Base-by-base conservation (phyloP, 129 eudicot species). In the Saussurea involucrata region DNA sequence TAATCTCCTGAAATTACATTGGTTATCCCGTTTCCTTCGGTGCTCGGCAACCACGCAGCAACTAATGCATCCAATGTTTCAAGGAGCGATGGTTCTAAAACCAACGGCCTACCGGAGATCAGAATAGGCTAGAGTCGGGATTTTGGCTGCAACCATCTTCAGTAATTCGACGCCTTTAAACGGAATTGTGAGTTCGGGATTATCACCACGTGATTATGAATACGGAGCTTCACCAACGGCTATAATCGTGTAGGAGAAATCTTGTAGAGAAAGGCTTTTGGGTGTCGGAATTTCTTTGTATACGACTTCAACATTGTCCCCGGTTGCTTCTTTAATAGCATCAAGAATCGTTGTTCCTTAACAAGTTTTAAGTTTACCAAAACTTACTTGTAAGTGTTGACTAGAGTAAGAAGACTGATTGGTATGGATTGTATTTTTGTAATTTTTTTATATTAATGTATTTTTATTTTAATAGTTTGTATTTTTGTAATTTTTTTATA, bases 11-110 rank as follows among this genome's bases (percentile, higher is more conserved):
- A 93, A 6, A 93, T 71, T 46, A 90, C 92, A 83, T 93, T 95
- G 0, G 85, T 77, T 57, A 93, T 83, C 70, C 97, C 97, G 9
- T 66, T 53, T 46, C 97, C 98, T 90, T 93, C 97, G 3, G 87
- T 88, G 20, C 98, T 95, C 3, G 98, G 97, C 73, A 90, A 80
- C 95, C 95, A 90, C 18, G 92, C 97, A 34, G 92, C 98, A 82
- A 93, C 75, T 9, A 93, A 63, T 24, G 91, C 95, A 42, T 90
- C 97, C 65, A 88, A 31, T 71, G 87, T 74, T 33, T 88, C 88
- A 15, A 93, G 42, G 64, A 85, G 82, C 33, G 24, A 37, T 5
- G 90, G 82, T 71, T 90, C 88, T 70, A 93, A 20, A 70, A 89
- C 85, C 81, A 93, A 71, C 4, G 98, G 95, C 77, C 97, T 85